Conservation (phyloP, 441 rosid species). For the Omphalea diandra region DNA sequence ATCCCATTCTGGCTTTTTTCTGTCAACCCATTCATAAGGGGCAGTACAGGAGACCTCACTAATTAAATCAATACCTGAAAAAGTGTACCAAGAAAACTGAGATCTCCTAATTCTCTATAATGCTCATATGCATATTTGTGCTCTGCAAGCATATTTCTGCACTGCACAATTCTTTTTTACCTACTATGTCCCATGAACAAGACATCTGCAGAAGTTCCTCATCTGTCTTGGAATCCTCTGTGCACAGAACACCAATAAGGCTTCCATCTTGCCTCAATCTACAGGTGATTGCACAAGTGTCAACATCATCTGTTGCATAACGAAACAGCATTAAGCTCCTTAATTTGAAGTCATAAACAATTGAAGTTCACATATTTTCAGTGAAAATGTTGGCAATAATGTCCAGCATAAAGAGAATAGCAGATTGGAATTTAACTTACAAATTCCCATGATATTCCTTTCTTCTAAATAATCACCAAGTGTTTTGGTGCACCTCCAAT, state of each 20-base stretch:
- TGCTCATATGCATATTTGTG: too few relatives aligned
- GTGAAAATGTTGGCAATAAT: background rate
- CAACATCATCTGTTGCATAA: conserved; percentile 68
- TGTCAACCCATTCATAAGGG: conserved; percentile 77
- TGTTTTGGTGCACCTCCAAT: conserved; percentile 79
- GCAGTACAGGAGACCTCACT: conserved; percentile 74
- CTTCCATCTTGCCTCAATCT: conserved; percentile 93
- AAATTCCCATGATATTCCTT: conserved; percentile 92
- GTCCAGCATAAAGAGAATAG: background rate
- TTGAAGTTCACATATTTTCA: background rate
- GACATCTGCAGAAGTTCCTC: conserved; percentile 77
- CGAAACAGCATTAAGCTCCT: conserved; percentile 7
- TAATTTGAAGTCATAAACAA: conserved; percentile 10
- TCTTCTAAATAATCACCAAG: conserved; percentile 78
- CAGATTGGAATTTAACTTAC: conserved; percentile 33
- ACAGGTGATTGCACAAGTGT: conserved; percentile 90
- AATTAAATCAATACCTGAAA: conserved; percentile 80
- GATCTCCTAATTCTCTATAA: background rate
- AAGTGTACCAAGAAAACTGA: conserved; percentile 15
- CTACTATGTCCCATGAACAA: conserved; percentile 83
- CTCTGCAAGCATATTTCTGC: conserved; percentile 6
- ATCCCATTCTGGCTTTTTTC: conserved; percentile 73
- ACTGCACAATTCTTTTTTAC: conserved; percentile 37
- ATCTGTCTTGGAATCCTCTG: conserved; percentile 68
- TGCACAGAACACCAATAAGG: conserved; percentile 83